Evolutionary conservation across 2,329 filamentous ascomycete genomes (phyloP).

Genomic region (Aspergillus costaricaensis): DNA sequence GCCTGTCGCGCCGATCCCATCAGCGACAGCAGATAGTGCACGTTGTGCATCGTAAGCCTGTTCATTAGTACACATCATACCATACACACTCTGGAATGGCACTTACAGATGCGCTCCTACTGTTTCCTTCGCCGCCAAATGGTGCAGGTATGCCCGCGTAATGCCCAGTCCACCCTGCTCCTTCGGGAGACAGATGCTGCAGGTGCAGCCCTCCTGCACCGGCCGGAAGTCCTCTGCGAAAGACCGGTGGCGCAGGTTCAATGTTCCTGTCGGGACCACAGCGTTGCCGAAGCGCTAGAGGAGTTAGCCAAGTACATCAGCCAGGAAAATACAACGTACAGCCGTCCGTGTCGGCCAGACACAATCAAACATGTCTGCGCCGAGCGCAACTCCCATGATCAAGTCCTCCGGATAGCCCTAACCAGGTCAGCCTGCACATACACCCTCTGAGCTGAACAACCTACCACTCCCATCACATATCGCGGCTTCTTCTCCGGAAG

Average conservation of each 20-base stretch:
- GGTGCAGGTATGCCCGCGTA: slow-evolving; percentile 85
- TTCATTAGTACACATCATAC: slow-evolving; percentile 14
- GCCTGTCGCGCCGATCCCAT: slow-evolving; percentile 76
- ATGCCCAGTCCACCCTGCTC: slow-evolving; percentile 74
- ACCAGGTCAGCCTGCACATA: neutral
- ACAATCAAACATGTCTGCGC: slow-evolving; percentile 99
- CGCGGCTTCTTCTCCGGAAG: slow-evolving; percentile 91
- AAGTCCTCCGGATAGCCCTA: slow-evolving; percentile 92
- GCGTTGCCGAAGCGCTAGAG: slow-evolving; percentile 83
- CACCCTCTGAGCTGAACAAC: slow-evolving; percentile 22
- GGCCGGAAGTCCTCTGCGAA: slow-evolving; percentile 80
- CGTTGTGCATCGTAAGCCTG: slow-evolving; percentile 90
- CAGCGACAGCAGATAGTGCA: slow-evolving; percentile 84
- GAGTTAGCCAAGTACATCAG: neutral
- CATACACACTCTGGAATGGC: too few relatives aligned
- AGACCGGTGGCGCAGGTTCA: slow-evolving; percentile 77
- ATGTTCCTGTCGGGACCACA: slow-evolving; percentile 75
- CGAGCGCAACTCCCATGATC: slow-evolving; percentile 87
- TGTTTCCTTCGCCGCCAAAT: slow-evolving; percentile 91
- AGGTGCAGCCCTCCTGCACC: slow-evolving; percentile 80
- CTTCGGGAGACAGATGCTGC: slow-evolving; percentile 70
- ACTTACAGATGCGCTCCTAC: slow-evolving; percentile 72
- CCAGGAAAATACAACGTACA: slow-evolving; percentile 43
- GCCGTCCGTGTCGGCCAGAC: slow-evolving; percentile 98
- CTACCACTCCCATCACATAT: slow-evolving; percentile 94